phyloP scores from a whole-genome alignment of 2,329 filamentous ascomycete species.

The Neobulgaria alba region DNA sequence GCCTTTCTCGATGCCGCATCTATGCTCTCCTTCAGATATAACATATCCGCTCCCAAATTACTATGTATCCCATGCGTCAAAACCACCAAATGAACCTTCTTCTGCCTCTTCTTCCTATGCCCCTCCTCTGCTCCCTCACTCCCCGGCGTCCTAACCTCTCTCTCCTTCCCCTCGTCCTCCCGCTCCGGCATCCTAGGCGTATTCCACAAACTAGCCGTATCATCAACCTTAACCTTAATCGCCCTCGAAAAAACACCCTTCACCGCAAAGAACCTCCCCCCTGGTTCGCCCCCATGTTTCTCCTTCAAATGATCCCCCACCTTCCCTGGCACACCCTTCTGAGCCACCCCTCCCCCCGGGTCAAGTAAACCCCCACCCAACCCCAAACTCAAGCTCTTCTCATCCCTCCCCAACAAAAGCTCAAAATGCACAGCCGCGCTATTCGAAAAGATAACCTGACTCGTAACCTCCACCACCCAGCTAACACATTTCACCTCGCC shows the following conservation, averaged over 20 bases:
- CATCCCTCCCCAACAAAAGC: conserved; percentile 74
- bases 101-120: conserved; percentile 45
- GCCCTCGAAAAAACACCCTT: conserved; percentile 81
- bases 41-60: conserved; percentile 92
- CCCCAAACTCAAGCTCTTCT: conserved; percentile 67
- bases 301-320: conserved; percentile 69
- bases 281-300: conserved; percentile 44
- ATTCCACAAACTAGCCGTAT: conserved; percentile 87
- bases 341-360: conserved; percentile 43
- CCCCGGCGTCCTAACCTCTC: conserved; percentile 19
- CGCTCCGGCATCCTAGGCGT: conserved; percentile 72
- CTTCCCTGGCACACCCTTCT: conserved; percentile 48
- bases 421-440: conserved; percentile 86
- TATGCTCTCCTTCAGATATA: conserved; percentile 95
- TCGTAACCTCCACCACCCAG: conserved; percentile 87
- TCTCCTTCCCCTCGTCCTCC: conserved; percentile 30
- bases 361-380: conserved; percentile 23
- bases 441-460: conserved; percentile 88
- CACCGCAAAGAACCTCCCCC: conserved; percentile 51
- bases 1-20: conserved; percentile 73
- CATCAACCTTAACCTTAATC: conserved; percentile 69
- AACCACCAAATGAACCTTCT: conserved; percentile 83
- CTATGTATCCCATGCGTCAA: conserved; percentile 93
- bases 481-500: conserved; percentile 50
- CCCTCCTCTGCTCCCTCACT: conserved; percentile 12